Evolutionary conservation across 139 green algal species (phyloP).

Genomic region (Coelastrella sp.): DNA sequence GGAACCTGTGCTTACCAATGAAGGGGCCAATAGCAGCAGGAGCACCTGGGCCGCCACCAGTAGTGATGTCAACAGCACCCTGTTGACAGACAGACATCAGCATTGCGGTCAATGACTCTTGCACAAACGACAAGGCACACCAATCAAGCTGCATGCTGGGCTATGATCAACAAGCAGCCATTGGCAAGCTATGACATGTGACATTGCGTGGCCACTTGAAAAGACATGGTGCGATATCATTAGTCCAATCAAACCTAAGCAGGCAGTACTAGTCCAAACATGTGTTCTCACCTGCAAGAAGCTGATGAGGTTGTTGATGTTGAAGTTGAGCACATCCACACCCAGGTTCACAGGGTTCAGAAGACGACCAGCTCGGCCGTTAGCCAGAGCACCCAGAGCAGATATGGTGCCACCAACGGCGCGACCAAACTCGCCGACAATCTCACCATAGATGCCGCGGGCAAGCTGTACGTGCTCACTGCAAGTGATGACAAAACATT

Average conservation of each 20-base stretch:
- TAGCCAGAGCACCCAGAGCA: not conserved
- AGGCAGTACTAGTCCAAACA: no score
- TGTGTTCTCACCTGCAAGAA: conserved; percentile 35
- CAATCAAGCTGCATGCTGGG: no score
- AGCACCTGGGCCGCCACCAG: not conserved
- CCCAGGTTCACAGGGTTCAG: conserved; percentile 25
- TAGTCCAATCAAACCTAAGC: no score
- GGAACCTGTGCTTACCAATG: not conserved
- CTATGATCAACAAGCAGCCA: no score
- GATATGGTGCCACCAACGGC: conserved; percentile 2
- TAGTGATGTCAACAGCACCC: not conserved
- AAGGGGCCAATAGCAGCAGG: not conserved
- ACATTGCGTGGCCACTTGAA: no score
- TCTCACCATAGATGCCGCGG: conserved; percentile 4
- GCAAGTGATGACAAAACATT: not conserved
- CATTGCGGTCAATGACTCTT: no score
- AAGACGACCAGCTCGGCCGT: not conserved
- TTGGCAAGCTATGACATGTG: no score
- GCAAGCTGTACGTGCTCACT: not conserved
- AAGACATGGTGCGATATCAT: no score
- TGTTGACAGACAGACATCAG: not conserved
- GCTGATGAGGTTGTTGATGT: conserved; percentile 16
- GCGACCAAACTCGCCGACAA: conserved; percentile 43
- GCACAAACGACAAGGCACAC: no score
- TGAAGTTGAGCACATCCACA: conserved; percentile 2